Evolutionary conservation across 768 basidiomycete genomes (phyloP).

Genomic region (Russula foetens): DNA sequence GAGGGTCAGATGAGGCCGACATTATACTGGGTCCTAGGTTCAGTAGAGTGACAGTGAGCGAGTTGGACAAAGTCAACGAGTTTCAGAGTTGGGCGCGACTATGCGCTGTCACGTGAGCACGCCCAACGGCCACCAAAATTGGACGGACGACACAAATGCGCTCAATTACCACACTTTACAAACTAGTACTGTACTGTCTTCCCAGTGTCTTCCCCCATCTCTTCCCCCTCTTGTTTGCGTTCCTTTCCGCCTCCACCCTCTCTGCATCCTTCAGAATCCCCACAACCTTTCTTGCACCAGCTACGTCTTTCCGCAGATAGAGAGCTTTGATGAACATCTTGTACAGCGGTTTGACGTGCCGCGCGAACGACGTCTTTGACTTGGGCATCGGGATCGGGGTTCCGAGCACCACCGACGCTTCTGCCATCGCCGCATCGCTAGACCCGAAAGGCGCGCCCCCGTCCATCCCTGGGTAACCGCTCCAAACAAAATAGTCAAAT

Average conservation of each 20-base stretch:
- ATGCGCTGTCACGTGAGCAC: no score
- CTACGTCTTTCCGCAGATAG: conserved; percentile 14
- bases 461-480: conserved; percentile 43
- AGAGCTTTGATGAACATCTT: conserved; percentile 20
- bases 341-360: conserved; percentile 18
- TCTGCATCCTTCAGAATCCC: conserved; percentile 17
- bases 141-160: no score
- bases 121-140: no score
- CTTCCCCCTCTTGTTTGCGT: neutral
- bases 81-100: no score
- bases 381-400: neutral
- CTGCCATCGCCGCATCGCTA: neutral
- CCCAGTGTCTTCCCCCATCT: neutral
- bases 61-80: no score
- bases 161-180: no score
- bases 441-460: conserved; percentile 10
- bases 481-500: conserved; percentile 56
- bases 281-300: conserved; percentile 14
- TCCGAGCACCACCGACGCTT: conserved; percentile 8
- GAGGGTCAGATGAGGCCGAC: neutral
- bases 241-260: conserved; percentile 6
- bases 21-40: neutral
- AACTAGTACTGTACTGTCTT: no score
- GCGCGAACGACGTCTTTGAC: conserved; percentile 9
- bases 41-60: no score